Evolutionary conservation across 805 yeast species (phyloP).

Genomic region (Ogataea salicorniae): DNA sequence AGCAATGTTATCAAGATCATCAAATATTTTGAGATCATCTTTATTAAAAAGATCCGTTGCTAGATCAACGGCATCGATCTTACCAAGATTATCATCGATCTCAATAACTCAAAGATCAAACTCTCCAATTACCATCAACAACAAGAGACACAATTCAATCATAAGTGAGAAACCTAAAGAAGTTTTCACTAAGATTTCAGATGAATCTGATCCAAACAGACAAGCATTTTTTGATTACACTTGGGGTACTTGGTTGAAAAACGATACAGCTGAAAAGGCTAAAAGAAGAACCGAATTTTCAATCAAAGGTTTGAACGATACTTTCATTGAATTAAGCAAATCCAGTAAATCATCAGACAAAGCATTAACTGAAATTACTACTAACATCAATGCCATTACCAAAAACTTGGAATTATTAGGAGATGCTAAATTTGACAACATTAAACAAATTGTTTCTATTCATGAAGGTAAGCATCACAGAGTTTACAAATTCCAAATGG

Average conservation of each 20-base stretch:
- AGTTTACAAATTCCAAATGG: conserved; percentile 67
- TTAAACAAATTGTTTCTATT: conserved; percentile 72
- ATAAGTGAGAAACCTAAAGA: conserved; percentile 22
- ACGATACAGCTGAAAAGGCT: conserved; percentile 69
- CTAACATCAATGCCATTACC: conserved; percentile 16
- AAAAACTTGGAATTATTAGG: conserved; percentile 19
- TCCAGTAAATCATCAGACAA: conserved; percentile 31
- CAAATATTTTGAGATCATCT: neutral
- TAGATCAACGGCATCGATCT: neutral
- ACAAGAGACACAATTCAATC: conserved; percentile 9
- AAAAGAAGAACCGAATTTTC: conserved; percentile 79
- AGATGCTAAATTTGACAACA: conserved; percentile 23
- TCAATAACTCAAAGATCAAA: neutral
- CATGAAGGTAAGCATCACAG: conserved; percentile 96
- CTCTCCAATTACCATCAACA: neutral
- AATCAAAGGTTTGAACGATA: conserved; percentile 62
- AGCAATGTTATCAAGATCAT: conserved; percentile 5
- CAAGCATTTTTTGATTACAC: conserved; percentile 76
- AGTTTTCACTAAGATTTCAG: conserved; percentile 50
- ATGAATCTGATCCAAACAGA: conserved; percentile 62
- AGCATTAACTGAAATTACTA: conserved; percentile 9
- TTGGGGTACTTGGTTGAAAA: conserved; percentile 93
- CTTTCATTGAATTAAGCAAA: conserved; percentile 41
- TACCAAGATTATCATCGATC: neutral
- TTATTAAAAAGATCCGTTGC: neutral